Base-by-base conservation (phyloP, 2,329 filamentous ascomycete genomes). In the Pseudogymnoascus sp. region DNA sequence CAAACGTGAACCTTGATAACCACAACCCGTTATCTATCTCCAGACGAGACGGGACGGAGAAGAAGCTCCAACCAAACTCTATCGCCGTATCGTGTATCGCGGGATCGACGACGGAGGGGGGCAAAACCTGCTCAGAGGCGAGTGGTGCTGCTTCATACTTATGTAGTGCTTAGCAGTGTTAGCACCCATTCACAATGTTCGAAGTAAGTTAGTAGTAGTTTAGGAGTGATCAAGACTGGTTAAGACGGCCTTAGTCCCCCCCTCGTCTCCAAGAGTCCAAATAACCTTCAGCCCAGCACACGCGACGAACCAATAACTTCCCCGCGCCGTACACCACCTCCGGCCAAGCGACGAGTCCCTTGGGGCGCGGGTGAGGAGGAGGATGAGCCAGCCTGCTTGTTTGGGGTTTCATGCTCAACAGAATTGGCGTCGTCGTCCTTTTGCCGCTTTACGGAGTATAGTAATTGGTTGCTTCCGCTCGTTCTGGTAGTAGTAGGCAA, bases 21-120 rank as follows among this genome's bases (percentile, higher is more conserved):
- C n/a, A 31, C n/a, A 31, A 56, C 16, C 46, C 25, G 12, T 56
- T 56, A 56, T 56, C 21, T 21, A 21, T 21, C 49, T 56, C 28
- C 25, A 56, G 46, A n/a, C 12, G 7, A 14, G 14, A 8, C 8
- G 8, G 21, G 21, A 21, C 21, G 21, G 21, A 21, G 21, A n/a
- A 5, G 25, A 56, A 56, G 49, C 49, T 56, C 49, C n/a, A 56
- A 56, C 49, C 49, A 56, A 11, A 18, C 49, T 56, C 49, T 56
- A 56, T 56, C 49, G 9, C 49, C 49, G 2, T 56, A 56, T 56
- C 28, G n/a, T 31, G 37, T 34, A 56, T 34, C 49, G 5, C 28
- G 49, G 49, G 49, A 56, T 36, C 49, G 28, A 21, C 49, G 28
- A 18, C 9, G 9, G 21, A 21, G n/a, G 21, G 21, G 5, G n/a